Base-by-base conservation (phyloP, 148 eudicot species). In the Polygonum aviculare region DNA sequence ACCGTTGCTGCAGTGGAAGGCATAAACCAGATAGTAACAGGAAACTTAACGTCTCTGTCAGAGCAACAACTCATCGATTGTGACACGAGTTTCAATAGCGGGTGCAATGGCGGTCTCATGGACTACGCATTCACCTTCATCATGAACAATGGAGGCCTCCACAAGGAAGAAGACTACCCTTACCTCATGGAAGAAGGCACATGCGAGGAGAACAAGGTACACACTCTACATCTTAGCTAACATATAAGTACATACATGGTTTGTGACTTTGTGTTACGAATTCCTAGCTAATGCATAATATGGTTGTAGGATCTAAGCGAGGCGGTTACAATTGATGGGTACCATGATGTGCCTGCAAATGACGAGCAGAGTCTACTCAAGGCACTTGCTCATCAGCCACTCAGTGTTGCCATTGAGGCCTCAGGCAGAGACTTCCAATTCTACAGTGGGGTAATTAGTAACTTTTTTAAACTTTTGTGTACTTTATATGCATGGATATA, bases 51-150 rank as follows among this genome's bases (percentile, higher is more conserved):
- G 0, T 74, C 88, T 16, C 69, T 89, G 18, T 89, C 92, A 0
- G 92, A 89, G 81, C 88, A 89, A 79, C 83, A 89, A 77, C 79
- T 89, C n/a, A 69, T 89, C 7, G 87, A 89, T 65, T 89, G 92
- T 77, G 92, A 89, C 55, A 84, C 73, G 3, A 77, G 77, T 74
- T 78, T 69, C 12, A 82, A 87, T 80, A 78, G 78, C 38, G 90
- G 90, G 21, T 89, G 88, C 78, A 85, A 73, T 18, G 91, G 91
- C 47, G 91, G 91, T 16, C 83, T 88, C 4, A 88, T 88, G 91
- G 91, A 88, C 62, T 77, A 83, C 73, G 91, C 91, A 3, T 88
- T 86, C 9, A 54, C 82, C 48, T 88, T 79, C 74, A 84, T 88
- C 1, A 81, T 84, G 35, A 59, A 80, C 15, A 86, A 86, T 78